Evolutionary conservation across 495 filamentous ascomycete species (phyloP).

Genomic region (Talaromyces thailandensis): DNA sequence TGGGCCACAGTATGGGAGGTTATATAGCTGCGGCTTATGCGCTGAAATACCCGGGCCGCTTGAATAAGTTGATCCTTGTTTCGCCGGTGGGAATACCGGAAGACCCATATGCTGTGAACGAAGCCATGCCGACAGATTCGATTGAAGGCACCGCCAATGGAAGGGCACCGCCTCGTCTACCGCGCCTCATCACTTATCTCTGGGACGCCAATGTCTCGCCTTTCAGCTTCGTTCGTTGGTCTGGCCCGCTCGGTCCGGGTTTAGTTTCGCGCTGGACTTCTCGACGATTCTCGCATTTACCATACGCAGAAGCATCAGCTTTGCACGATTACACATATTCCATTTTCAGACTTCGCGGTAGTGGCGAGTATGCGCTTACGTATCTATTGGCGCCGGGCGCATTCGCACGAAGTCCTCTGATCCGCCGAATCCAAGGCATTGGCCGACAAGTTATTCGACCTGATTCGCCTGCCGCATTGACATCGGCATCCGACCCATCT

Average conservation of each 20-base stretch:
- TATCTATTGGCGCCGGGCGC: constrained; percentile 92
- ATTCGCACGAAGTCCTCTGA: constrained; percentile 79
- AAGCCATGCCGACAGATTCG: constrained; percentile 67
- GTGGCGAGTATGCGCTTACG: constrained; percentile 86
- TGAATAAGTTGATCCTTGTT: constrained; percentile 93
- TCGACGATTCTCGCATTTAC: constrained; percentile 82
- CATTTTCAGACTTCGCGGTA: constrained; percentile 88
- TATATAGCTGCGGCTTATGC: constrained; percentile 93
- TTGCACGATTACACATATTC: constrained; percentile 90
- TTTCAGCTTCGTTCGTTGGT: constrained; percentile 80
- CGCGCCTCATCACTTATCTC: constrained; percentile 80
- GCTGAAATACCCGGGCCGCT: constrained; percentile 84
- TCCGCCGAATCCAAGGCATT: constrained; percentile 78
- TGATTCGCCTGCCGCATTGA: constrained; percentile 11
- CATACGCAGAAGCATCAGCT: constrained; percentile 68
- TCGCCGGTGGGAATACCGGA: constrained; percentile 93
- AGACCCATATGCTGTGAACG: constrained; percentile 81
- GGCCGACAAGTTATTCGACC: constrained; percentile 53
- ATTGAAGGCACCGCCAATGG: constrained; percentile 25
- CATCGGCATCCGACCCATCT: constrained; percentile 4
- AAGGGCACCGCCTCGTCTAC: constrained; percentile 53
- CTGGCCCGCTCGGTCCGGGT: constrained; percentile 85
- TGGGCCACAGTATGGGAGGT: constrained; percentile 88
- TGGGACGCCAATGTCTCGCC: constrained; percentile 98
- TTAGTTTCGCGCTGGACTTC: constrained; percentile 93